Base-by-base conservation (phyloP, 1,284 basidiomycete genomes). In the Ustilago shanxiensis region DNA sequence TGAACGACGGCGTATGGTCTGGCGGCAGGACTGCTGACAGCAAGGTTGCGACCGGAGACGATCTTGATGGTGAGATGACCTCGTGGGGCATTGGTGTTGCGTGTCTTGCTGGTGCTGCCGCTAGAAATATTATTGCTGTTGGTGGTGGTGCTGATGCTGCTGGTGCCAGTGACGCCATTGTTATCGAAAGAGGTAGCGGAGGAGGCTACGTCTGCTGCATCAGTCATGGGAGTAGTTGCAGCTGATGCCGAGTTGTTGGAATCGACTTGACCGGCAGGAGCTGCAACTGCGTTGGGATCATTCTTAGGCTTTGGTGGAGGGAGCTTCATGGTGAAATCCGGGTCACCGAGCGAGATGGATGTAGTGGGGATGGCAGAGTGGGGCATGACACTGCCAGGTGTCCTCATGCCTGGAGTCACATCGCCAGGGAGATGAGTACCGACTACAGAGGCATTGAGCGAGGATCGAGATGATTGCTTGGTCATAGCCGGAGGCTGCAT, bases 1-100 rank as follows among this genome's bases (percentile, higher is more conserved):
- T 95, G 93, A 80, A 97, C 95, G 85, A 99, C 96, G 78, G 95
- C 94, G 86, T 99, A 99, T 14, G 96, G 97, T 24, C 92, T 90
- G 2, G 92, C 90, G 56, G 88, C 60, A 9, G 77, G 68, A 35
- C 75, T 66, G 44, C 72, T 70, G 50, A 77, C 72, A 31, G 90
- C 86, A 84, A 99, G 91, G n/a, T 91, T 91, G 65, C 94, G 91
- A 5, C 94, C 97, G 71, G 92, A 91, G 86, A 99, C 94, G 86
- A 99, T 91, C 88, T 98, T 98, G 88, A 99, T 92, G 80, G 94
- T 93, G 64, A 99, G 91, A 88, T 92, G 94, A 82, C 92, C 97
- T 86, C 89, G 91, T 10, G 87, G 86, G 24, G 80, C 82, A 14
- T 64, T 57, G 11, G 82, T 84, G 52, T 82, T 83, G 26, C 84